Percentiles rank a stretch among this genome's conserved stretches.
phyloP scores from a whole-genome alignment of 2,329 filamentous ascomycete genomes.

The Colletotrichum sp. region DNA sequence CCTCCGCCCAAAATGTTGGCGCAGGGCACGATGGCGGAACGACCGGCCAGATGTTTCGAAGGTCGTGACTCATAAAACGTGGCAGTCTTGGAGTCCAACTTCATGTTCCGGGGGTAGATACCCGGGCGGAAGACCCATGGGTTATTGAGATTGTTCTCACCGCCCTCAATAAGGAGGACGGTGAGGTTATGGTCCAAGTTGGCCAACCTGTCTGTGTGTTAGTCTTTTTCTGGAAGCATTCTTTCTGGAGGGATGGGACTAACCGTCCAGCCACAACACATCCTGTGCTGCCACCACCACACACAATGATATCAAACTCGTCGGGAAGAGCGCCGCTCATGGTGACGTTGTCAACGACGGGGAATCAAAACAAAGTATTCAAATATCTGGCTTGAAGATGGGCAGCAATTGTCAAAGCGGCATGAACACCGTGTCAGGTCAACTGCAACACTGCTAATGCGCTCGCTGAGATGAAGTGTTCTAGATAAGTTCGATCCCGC shows the following conservation, averaged over 20 bases:
- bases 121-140: conserved; percentile 79
- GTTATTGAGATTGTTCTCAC: conserved; percentile 78
- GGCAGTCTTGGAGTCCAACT: conserved; percentile 80
- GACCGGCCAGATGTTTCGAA: conserved; percentile 73
- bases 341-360: neutral
- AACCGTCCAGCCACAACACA: conserved; percentile 64
- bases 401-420: neutral
- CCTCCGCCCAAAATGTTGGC: conserved; percentile 76
- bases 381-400: neutral
- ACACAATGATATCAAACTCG: conserved; percentile 83
- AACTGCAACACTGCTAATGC: conserved; percentile 6
- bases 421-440: conserved; percentile 6
- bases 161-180: conserved; percentile 73
- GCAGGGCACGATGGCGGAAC: conserved; percentile 76
- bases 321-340: conserved; percentile 61
- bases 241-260: conserved; percentile 4
- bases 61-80: conserved; percentile 82
- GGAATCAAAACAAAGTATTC: neutral
- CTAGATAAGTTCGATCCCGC: neutral
- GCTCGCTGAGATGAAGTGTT: neutral
- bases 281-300: conserved; percentile 73
- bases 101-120: conserved; percentile 80
- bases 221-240: conserved; percentile 38
- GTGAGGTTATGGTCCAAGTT: conserved; percentile 77
- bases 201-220: conserved; percentile 62